These are phyloP conservation scores for Neotropicomus parvogracilis DNA, from an alignment of 1,284 basidiomycete species.

Conservation along the genomic window DNA sequence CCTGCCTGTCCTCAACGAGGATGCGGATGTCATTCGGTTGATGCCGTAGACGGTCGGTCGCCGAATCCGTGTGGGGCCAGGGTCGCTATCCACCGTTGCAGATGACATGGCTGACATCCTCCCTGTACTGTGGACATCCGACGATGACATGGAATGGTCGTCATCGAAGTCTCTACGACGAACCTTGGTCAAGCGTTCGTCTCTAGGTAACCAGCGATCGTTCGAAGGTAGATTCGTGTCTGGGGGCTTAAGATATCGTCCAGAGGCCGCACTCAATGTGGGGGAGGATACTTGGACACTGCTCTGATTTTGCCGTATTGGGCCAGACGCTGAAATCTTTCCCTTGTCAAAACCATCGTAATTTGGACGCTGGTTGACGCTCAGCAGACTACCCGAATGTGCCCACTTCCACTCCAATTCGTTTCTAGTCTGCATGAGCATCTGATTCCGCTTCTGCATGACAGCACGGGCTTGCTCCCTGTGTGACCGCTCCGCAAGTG, in stretches of 20 bases:
- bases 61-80: slow-evolving; percentile 68
- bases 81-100: slow-evolving; percentile 78
- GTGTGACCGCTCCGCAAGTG: slow-evolving; percentile 69
- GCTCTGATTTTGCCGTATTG: slow-evolving; percentile 54
- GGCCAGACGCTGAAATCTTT: slow-evolving; percentile 51
- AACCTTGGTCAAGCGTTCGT: slow-evolving; percentile 70
- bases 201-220: slow-evolving; percentile 52
- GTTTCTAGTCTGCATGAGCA: slow-evolving; percentile 56
- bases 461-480: slow-evolving; percentile 91
- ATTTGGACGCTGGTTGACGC: slow-evolving; percentile 33
- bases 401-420: slow-evolving; percentile 59
- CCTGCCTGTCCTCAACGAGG: slow-evolving; percentile 57
- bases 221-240: slow-evolving; percentile 35
- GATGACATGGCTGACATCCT: slow-evolving; percentile 73
- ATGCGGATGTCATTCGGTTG: slow-evolving; percentile 71
- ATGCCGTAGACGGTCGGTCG: slow-evolving; percentile 60
- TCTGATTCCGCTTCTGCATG: slow-evolving; percentile 85
- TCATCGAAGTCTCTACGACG: slow-evolving; percentile 82
- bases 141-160: slow-evolving; percentile 86
- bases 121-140: slow-evolving; percentile 71
- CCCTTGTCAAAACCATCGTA: slow-evolving; percentile 42
- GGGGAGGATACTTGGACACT: slow-evolving; percentile 37
- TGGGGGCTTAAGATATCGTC: slow-evolving; percentile 46
- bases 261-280: slow-evolving; percentile 56
- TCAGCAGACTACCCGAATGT: slow-evolving; percentile 36